phyloP scores from a whole-genome alignment of 2,329 filamentous ascomycete genomes.

The Alternaria gaisen region DNA sequence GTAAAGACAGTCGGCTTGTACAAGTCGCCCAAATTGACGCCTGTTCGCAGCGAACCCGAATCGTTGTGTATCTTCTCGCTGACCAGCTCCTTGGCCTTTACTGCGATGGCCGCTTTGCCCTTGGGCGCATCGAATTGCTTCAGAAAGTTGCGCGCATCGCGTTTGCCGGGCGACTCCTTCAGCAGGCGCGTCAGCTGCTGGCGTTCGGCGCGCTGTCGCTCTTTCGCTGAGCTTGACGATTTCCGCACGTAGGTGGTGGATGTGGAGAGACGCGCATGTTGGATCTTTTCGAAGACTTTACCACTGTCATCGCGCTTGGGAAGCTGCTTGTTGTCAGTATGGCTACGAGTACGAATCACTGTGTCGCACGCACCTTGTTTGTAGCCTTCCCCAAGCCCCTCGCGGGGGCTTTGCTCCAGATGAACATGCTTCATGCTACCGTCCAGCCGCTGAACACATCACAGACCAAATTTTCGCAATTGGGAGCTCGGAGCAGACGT shows the following conservation, averaged over 20 bases:
- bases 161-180: slow-evolving; percentile 87
- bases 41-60: slow-evolving; percentile 53
- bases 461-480: not conserved
- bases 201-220: slow-evolving; percentile 48
- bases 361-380: slow-evolving; percentile 29
- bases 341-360: slow-evolving; percentile 19
- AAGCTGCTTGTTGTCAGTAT: slow-evolving; percentile 25
- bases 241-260: slow-evolving; percentile 30
- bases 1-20: slow-evolving; percentile 69
- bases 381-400: slow-evolving; percentile 43
- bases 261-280: slow-evolving; percentile 18
- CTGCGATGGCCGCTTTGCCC: slow-evolving; percentile 13
- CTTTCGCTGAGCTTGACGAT: slow-evolving; percentile 43
- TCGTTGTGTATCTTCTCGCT: slow-evolving; percentile 41
- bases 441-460: slow-evolving; percentile 21
- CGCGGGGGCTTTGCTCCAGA: slow-evolving; percentile 44
- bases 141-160: slow-evolving; percentile 91
- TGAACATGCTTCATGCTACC: slow-evolving; percentile 52
- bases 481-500: slow-evolving; percentile 8
- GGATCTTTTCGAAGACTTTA: slow-evolving; percentile 7
- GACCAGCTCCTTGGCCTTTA: slow-evolving; percentile 23
- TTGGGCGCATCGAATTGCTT: slow-evolving; percentile 74
- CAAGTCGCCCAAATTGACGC: slow-evolving; percentile 69
- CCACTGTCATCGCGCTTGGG: slow-evolving; percentile 34
- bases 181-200: slow-evolving; percentile 63